Conservation (phyloP, 306 rosid genomes). For the Luffa aegyptiaca region DNA sequence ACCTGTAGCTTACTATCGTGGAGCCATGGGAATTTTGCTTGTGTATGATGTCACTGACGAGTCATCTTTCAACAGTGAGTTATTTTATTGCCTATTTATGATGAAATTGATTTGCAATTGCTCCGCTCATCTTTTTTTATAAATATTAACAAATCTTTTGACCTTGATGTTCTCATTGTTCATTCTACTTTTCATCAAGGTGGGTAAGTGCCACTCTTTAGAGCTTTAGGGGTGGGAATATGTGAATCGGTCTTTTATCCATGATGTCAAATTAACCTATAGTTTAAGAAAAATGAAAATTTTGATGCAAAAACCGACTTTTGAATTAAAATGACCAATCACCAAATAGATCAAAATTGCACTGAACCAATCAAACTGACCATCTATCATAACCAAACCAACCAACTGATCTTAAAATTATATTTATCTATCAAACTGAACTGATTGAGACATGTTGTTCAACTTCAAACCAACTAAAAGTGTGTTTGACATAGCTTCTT, state of each 20-base stretch:
- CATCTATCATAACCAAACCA: neutral
- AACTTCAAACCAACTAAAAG: neutral
- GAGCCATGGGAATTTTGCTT: conserved; percentile 86
- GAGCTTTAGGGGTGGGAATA: neutral
- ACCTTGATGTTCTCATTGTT: neutral
- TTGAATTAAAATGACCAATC: neutral
- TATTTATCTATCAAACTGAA: neutral
- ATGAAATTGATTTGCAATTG: neutral
- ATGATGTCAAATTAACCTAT: neutral
- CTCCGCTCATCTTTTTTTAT: neutral
- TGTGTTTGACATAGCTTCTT: neutral
- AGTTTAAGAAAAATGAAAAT: neutral
- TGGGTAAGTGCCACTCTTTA: neutral
- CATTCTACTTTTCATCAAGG: neutral
- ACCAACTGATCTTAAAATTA: neutral
- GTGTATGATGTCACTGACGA: conserved; percentile 83
- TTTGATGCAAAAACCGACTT: neutral
- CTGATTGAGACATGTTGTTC: neutral
- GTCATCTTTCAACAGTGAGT: conserved; percentile 65
- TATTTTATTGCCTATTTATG: conserved; percentile 16
- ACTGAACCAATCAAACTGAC: neutral
- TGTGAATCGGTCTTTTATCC: neutral
- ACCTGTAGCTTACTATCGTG: conserved; percentile 75
- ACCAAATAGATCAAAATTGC: neutral
- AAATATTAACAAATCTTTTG: neutral